A percentile compares a stretch with the other conserved stretches of the same genome.
Evolutionary conservation across 768 basidiomycete species (phyloP).

Genomic region (Coprinellus aureogranulatus): DNA sequence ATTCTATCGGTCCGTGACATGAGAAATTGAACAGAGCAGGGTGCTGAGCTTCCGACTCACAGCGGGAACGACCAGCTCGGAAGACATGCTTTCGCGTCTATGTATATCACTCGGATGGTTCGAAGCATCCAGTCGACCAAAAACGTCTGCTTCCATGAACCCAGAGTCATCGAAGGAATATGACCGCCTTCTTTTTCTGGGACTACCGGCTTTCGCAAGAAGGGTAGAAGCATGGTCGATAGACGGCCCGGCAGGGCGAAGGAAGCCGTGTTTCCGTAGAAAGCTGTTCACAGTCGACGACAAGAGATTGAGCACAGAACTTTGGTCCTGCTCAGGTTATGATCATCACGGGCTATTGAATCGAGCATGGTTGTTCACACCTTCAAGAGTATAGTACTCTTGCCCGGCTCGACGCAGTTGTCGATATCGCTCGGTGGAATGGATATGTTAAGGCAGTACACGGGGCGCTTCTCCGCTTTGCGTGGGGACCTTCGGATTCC

Average conservation of each 20-base stretch:
- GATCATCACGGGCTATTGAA: conserved; percentile 11
- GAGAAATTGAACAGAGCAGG: conserved; percentile 3
- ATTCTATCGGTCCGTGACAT: conserved; percentile 16
- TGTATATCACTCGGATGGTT: conserved; percentile 10
- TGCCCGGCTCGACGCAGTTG: conserved; percentile 77
- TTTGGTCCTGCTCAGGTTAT: conserved; percentile 48
- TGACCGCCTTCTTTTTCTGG: conserved; percentile 55
- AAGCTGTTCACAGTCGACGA: conserved; percentile 59
- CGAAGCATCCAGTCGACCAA: conserved; percentile 14
- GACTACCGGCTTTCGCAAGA: conserved; percentile 16
- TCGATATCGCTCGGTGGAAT: conserved; percentile 70
- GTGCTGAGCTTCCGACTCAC: conserved; percentile 15
- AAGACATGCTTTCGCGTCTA: conserved; percentile 6
- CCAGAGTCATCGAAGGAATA: conserved; percentile 30
- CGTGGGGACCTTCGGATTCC: conserved; percentile 71
- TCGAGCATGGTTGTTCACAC: no score
- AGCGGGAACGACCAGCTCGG: conserved; percentile 17
- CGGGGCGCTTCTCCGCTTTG: conserved; percentile 73
- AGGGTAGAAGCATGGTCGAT: conserved; percentile 21
- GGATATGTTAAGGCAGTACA: conserved; percentile 78
- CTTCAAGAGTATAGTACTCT: conserved; percentile 62
- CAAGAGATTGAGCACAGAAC: conserved; percentile 54
- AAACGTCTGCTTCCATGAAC: conserved; percentile 28
- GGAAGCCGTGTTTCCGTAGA: conserved; percentile 62
- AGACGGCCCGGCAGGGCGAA: not conserved